Evolutionary conservation across 352 stramenopile species (phyloP), one percentile per base, ranked within the genome.

Genomic region (Phytopythium helicoides): DNA sequence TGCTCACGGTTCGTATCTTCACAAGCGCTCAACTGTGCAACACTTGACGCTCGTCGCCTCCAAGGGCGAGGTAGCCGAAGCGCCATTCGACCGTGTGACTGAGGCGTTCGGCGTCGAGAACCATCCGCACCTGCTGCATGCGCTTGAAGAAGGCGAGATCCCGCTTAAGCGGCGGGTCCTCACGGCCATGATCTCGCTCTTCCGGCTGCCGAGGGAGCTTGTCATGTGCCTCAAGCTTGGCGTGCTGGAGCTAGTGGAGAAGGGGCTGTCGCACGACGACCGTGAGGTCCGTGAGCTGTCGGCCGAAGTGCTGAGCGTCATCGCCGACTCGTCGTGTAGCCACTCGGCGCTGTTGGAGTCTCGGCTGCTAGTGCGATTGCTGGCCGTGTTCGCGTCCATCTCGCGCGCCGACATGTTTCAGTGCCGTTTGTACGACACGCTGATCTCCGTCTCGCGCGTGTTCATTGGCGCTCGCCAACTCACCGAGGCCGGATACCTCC

Each of bases 21-120:
- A 86, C 68, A 86, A 89, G 50, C 76, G 78, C n/a, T 75, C 76
- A 31, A 76, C 73, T 6, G 15, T 44, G 22, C 72, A 87, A 58
- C 81, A 89, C 57, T 61, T 92, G 56, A 67, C 72, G 25, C 66
- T 87, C 22, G 62, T 89, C 33, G 59, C 69, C 3, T 64, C 66
- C 41, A 84, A 78, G 60, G 59, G 51, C 36, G 71, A 88, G 26
- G 66, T 86, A 15, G 64, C 60, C 19, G 72, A 87, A 28, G 54
- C 68, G 35, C 65, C 78, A 26, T 76, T 87, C 58, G 76, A 89
- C 39, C 68, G 74, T 25, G 79, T 90, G 25, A 68, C 66, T 8
- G 79, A 89, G 57, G 79, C 76, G 15, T 92, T 87, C 33, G 81
- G 78, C 6, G 62, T 62, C 18, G 79, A 87, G 21, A 89, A 92